Conservation (phyloP, 352 stramenopile genomes). For the Aphanomyces astaci region DNA sequence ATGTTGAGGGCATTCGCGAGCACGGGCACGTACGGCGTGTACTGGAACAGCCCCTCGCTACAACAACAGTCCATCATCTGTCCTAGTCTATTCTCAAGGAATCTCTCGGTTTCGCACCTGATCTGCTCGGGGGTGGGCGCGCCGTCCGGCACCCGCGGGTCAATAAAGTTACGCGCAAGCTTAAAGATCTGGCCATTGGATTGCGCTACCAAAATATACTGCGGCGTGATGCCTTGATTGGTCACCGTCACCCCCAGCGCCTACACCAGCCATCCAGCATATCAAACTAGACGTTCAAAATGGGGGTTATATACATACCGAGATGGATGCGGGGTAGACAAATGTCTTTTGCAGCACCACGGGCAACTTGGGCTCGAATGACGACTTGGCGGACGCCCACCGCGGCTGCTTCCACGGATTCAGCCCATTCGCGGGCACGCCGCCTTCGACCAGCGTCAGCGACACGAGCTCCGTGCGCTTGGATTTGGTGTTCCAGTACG, state of each 20-base stretch:
- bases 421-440: slow-evolving; percentile 92
- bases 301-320: slow-evolving; percentile 29
- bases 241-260: slow-evolving; percentile 90
- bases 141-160: slow-evolving; percentile 90
- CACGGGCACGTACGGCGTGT: slow-evolving; percentile 86
- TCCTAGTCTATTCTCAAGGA: background rate
- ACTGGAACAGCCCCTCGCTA: slow-evolving; percentile 77
- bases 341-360: slow-evolving; percentile 95
- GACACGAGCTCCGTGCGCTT: slow-evolving; percentile 79
- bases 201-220: slow-evolving; percentile 89
- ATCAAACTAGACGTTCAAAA: background rate
- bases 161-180: slow-evolving; percentile 88
- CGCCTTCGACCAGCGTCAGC: slow-evolving; percentile 92
- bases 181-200: slow-evolving; percentile 90
- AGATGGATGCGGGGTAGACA: slow-evolving; percentile 85
- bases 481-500: slow-evolving; percentile 91
- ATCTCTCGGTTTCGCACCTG: too few relatives aligned
- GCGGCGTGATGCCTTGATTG: slow-evolving; percentile 90
- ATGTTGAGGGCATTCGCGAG: slow-evolving; percentile 77
- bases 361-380: slow-evolving; percentile 80
- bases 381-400: slow-evolving; percentile 85
- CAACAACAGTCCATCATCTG: background rate
- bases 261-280: too few relatives aligned
- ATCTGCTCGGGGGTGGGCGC: slow-evolving; percentile 80
- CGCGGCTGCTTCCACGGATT: slow-evolving; percentile 91